These are phyloP conservation scores for Aspergillus brasiliensis DNA, from an alignment of 2,329 filamentous ascomycete species.

Conservation along the genomic window DNA sequence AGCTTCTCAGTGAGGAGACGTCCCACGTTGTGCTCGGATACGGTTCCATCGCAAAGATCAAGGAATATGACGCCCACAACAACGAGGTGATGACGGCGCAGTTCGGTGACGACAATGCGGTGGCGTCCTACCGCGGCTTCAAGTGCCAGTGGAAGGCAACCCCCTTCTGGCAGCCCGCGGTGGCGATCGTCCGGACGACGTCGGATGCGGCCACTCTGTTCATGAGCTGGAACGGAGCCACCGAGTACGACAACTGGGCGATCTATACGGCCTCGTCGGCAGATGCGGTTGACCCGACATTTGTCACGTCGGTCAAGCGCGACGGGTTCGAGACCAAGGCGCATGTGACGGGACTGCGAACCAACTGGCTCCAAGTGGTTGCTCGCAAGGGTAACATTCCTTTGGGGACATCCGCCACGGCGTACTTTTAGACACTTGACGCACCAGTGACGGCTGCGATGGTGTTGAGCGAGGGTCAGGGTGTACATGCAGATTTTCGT, in stretches of 20 bases:
- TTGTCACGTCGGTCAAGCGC: conserved; percentile 26
- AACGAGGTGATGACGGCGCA: conserved; percentile 35
- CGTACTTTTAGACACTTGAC: conserved; percentile 6
- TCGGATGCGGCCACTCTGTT: conserved; percentile 26
- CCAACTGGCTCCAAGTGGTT: conserved; percentile 30
- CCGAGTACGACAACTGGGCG: conserved; percentile 40
- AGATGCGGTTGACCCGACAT: conserved; percentile 18
- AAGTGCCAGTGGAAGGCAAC: conserved; percentile 39
- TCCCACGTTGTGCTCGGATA: conserved; percentile 37
- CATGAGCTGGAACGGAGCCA: conserved; percentile 45
- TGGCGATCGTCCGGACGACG: conserved; percentile 20
- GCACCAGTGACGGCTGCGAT: no score
- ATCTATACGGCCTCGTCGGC: conserved; percentile 29
- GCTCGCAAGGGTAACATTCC: conserved; percentile 31
- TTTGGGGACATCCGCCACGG: conserved; percentile 25
- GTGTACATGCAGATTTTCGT: no score
- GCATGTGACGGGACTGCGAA: conserved; percentile 18
- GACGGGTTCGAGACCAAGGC: conserved; percentile 33
- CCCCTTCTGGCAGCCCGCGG: conserved; percentile 31
- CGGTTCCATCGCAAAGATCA: conserved; percentile 39
- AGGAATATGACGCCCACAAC: conserved; percentile 37
- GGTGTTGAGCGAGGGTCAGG: no score
- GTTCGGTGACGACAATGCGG: conserved; percentile 33
- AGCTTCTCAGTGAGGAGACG: conserved; percentile 25
- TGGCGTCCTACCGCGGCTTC: conserved; percentile 39